Evolutionary conservation across 83 land plant genomes (phyloP).

Genomic region (Larix sibirica): DNA sequence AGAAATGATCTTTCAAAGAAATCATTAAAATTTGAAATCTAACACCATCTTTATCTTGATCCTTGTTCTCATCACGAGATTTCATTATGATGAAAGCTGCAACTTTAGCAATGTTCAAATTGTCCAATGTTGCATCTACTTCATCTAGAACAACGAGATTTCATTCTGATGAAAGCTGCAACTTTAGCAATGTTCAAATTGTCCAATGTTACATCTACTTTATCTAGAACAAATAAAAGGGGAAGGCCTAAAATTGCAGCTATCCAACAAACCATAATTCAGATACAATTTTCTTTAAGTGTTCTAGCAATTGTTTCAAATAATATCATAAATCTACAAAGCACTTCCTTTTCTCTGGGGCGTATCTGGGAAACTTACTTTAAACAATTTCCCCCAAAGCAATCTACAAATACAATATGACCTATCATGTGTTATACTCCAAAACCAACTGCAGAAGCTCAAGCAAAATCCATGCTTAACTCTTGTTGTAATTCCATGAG

Average conservation of each 20-base stretch:
- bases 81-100: too few relatives aligned
- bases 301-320: background rate
- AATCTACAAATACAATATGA: conserved; percentile 20
- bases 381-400: too few relatives aligned
- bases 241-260: conserved; percentile 86
- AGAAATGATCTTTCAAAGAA: conserved; percentile 93
- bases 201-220: too few relatives aligned
- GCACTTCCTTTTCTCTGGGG: background rate
- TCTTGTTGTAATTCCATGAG: conserved; percentile 60
- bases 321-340: background rate
- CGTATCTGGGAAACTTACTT: too few relatives aligned
- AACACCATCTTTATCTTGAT: conserved; percentile 50
- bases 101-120: too few relatives aligned
- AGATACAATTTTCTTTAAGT: background rate
- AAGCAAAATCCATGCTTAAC: conserved; percentile 45
- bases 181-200: too few relatives aligned
- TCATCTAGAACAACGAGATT: conserved; percentile 99
- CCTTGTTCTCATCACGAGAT: conserved; percentile 52
- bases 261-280: background rate
- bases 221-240: too few relatives aligned
- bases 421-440: conserved; percentile 51
- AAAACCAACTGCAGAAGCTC: conserved; percentile 76
- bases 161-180: too few relatives aligned
- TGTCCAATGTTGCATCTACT: conserved; percentile 98
- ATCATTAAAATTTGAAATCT: conserved; percentile 98